Evolutionary conservation across 2,329 filamentous ascomycete species (phyloP).

Genomic region (Metarhizium rileyi): DNA sequence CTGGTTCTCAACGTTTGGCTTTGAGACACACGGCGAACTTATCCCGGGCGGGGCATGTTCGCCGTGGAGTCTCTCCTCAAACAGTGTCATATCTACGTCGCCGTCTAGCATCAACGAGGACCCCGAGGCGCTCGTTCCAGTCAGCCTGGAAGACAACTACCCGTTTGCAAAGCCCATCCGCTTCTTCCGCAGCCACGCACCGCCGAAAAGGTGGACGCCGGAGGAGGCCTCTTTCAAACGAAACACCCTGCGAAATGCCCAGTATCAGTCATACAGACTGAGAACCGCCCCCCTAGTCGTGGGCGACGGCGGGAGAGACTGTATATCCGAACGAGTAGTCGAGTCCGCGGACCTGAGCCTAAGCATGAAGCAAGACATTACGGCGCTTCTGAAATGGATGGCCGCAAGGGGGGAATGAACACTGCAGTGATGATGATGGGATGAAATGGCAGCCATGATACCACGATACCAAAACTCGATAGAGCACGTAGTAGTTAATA

Average conservation of each 20-base stretch:
- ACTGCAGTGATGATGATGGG: background rate
- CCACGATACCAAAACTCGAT: background rate
- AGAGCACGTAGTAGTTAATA: too few species aligned
- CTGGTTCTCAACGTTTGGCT: slow-evolving; percentile 44
- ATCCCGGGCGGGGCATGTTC: slow-evolving; percentile 13
- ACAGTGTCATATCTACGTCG: slow-evolving; percentile 17
- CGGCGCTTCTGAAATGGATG: slow-evolving; percentile 50
- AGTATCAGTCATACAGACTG: slow-evolving; percentile 13
- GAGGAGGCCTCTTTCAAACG: slow-evolving; percentile 23
- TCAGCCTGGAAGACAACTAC: slow-evolving; percentile 23
- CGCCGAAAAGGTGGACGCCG: slow-evolving; percentile 26
- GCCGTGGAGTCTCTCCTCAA: slow-evolving; percentile 9
- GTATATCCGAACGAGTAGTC: slow-evolving; percentile 13
- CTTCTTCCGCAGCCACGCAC: slow-evolving; percentile 20
- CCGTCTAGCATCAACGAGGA: slow-evolving; percentile 22
- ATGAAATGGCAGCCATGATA: background rate
- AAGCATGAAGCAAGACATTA: slow-evolving; percentile 42
- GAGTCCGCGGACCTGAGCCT: slow-evolving; percentile 46
- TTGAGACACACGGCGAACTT: slow-evolving; percentile 33
- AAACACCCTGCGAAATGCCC: slow-evolving; percentile 7
- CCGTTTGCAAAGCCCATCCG: slow-evolving; percentile 20
- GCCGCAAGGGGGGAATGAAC: background rate
- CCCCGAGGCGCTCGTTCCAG: slow-evolving; percentile 28
- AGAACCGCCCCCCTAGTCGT: slow-evolving; percentile 36
- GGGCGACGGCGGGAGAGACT: slow-evolving; percentile 21